Evolutionary conservation across 768 basidiomycete species (phyloP), one percentile per base, ranked within the genome.

Genomic region (Panaeolus cyanescens): DNA sequence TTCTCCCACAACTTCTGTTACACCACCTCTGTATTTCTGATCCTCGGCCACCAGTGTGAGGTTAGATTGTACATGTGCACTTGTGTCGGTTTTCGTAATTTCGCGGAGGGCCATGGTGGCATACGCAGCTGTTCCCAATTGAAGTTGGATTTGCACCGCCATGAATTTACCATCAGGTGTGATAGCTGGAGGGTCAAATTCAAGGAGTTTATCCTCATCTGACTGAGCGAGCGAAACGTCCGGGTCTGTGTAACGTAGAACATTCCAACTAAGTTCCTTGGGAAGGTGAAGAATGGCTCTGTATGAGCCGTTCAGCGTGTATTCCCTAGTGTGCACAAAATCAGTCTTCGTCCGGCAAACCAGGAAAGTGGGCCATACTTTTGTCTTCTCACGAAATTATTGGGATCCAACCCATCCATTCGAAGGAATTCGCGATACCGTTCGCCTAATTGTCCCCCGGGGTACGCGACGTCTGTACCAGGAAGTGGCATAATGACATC

Each of bases 401-500:
- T 86, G 12, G 93, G 90, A 77, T 98, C 94, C 36, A 99, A 76
- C 1, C 94, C 96, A 75, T 99, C 97, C 68, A 85, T 81, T 61
- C 76, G 79, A 65, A 99, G 80, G 70, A 92, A 95, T 69, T 91
- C 86, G 62, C 81, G 82, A 73, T 96, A 98, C 55, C 86, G 83
- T 66, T 96, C 90, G 25, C 95, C 94, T n/a, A 98, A 84, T 19
- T 79, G 67, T 12, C 95, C 95, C 3, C 89, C 91, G 0, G 97
- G 97, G 72, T 93, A 98, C 32, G 90, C 90, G 19, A 99, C 93
- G 68, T 96, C 93, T 64, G 88, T 94, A 3, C 97, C 97, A 30
- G 97, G 96, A 19, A 99, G 78, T n/a, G 97, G 96, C 89, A 99
- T 93, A 63, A 99, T 86, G 59, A 99, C 92, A 74, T 99, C 96